Base-by-base conservation (phyloP, 805 yeast genomes). In the Candida incommunis region DNA sequence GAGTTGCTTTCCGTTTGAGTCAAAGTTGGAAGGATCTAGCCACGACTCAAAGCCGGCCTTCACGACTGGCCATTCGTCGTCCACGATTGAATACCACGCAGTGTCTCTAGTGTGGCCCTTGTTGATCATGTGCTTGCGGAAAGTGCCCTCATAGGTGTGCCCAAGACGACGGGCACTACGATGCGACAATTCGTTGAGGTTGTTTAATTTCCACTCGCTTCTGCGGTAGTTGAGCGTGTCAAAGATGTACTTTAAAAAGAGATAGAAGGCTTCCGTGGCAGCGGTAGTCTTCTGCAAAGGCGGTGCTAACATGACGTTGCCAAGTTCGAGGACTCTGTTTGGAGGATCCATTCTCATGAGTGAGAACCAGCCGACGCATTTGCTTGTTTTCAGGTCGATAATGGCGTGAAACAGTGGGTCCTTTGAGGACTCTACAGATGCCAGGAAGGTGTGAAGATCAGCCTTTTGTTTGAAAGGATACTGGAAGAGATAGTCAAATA, bases 121-220 rank as follows among this genome's bases (percentile, higher is more conserved):
- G 35, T 48, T 47, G 5, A 61, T 57, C 23, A 50, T 47, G 23
- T 52, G 59, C 40, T 62, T 54, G 27, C 64, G 50, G 44, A 60
- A 61, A 1, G 51, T 46, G 4, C 66, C 66, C 43, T 62, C 67
- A 37, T 42, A 54, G n/a, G 46, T 47, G 45, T 59, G 62, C 11
- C 67, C 66, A 15, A 60, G 48, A 9, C 66, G 52, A 5, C 41
- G 25, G 1, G 66, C 66, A 2, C 65, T 63, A n/a, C 46, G 49
- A 40, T 48, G 48, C 2, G 65, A 61, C 1, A 62, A 60, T 13
- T 40, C 54, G 41, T 62, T 60, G 25, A 55, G 51, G 29, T 53
- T 50, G 47, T 62, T 55, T 47, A 66, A 63, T 45, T 58, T 61
- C 67, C 67, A 63, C 45, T 62, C 65, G 41, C 50, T 54, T 15